Evolutionary conservation across 352 stramenopile species (phyloP).

Genomic region (Globisporangium okanoganense): DNA sequence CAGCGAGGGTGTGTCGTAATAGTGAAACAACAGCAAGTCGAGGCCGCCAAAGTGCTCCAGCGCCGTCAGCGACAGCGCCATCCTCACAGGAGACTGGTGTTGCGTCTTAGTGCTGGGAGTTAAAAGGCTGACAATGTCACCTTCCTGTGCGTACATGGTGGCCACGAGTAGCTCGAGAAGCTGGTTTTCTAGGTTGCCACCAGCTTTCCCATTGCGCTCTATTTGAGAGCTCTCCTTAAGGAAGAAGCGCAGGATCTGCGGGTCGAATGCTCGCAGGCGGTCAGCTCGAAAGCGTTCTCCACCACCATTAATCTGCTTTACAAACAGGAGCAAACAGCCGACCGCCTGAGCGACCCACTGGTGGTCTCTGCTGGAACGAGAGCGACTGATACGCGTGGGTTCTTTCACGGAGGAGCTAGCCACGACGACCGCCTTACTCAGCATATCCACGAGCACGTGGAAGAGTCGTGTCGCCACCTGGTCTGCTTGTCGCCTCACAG

Average conservation of each 20-base stretch:
- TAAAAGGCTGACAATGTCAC: background rate
- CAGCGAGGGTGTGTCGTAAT: constrained; percentile 6
- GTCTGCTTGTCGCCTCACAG: background rate
- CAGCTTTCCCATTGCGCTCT: constrained; percentile 14
- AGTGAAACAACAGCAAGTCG: constrained; percentile 12
- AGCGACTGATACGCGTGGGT: background rate
- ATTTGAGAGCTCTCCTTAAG: constrained; percentile 22
- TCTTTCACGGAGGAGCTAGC: constrained; percentile 18
- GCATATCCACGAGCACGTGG: constrained; percentile 40
- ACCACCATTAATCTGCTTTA: constrained; percentile 16
- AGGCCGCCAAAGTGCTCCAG: constrained; percentile 14
- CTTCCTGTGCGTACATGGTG: constrained; percentile 13
- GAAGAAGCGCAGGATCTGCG: constrained; percentile 28
- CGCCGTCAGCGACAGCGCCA: constrained; percentile 1
- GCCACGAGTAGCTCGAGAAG: constrained; percentile 16
- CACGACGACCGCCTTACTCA: constrained; percentile 37
- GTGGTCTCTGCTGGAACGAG: background rate
- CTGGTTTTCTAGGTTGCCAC: constrained; percentile 1
- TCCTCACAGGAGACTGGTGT: background rate
- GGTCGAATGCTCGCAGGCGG: constrained; percentile 26
- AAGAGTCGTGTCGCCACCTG: constrained; percentile 31
- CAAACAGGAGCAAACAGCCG: constrained; percentile 31
- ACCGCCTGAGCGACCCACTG: constrained; percentile 29
- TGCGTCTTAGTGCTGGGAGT: background rate
- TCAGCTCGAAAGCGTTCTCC: constrained; percentile 24